Evolutionary conservation across 306 rosid genomes (phyloP), one percentile per base, ranked within the genome.

Genomic region (Medicago ruthenica): DNA sequence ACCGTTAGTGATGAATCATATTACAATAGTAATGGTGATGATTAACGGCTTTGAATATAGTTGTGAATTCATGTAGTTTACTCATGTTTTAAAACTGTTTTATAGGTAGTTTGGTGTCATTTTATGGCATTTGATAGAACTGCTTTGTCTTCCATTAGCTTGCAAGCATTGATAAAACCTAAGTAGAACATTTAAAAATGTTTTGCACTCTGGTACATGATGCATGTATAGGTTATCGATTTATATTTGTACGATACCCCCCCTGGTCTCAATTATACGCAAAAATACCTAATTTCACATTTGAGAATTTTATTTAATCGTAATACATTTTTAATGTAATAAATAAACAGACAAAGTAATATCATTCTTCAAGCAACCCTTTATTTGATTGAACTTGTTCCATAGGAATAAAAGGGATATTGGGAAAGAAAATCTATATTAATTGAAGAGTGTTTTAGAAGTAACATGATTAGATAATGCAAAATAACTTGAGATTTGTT

Each of bases 181-280:
- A 53, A 60, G 21, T 51, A 17, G 37, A n/a, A 12, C 68, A 60
- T 61, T 14, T n/a, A 17, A 54, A 58, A 66, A 8, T 77, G 24
- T 45, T 70, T 60, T 37, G 31, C 17, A 21, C 50, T 70, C 50
- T 31, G 34, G 24, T 39, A 12, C 20, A 50, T 10, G 21, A 42
- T 78, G 16, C 63, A 54, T 50, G 21, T 14, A 63, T 34, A 40
- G 41, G 67, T 76, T 36, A 34, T 31, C 44, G 11, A 21, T 63
- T 31, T 41, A 54, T 71, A 42, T 3, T 51, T 42, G 45, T 62
- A 70, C 34, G 62, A 15, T 63, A 41, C 67, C 16, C 58, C 58
- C 21, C 58, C 22, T n/a, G 7, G 10, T 51, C 21, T n/a, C 58
- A 16, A 51, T 51, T 51, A 16, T 51, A n/a, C 20, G 4, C 21